Base-by-base conservation (phyloP, 2,329 filamentous ascomycete species). In the Cercospora janseana region DNA sequence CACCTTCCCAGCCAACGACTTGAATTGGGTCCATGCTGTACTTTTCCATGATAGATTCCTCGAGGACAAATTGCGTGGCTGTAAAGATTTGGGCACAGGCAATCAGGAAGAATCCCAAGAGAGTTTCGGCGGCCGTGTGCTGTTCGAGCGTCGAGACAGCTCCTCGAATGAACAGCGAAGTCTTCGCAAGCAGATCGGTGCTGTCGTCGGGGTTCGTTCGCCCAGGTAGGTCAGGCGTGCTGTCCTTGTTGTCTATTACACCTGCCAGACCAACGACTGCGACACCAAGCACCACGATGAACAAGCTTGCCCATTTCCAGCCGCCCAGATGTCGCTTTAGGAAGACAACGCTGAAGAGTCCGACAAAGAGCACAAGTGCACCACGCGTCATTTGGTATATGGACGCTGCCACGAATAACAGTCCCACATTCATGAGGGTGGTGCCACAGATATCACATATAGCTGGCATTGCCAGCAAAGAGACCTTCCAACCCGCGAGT, bases 381-480 rank as follows among this genome's bases (percentile, higher is more conserved):
- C 93, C 93, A 52, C 93, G 79, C 1, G 92, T 97, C 93, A 98
- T 98, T 73, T 98, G 93, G 72, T 96, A 98, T 65, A 98, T 96
- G 54, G 88, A 94, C 1, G 93, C 89, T 9, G 88, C 93, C 18
- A 97, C 91, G 67, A 97, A 91, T 41, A 97, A 78, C 59, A 98
- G 77, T 3, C 93, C 93, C 4, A 89, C 87, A 66, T 98, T 98
- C 91, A 98, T 97, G 48, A 97, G 79, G 3, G 93, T 98, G 4
- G 93, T 98, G 40, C 89, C 93, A 18, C 87, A 83, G 58, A 97
- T 95, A 68, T 98, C 93, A 72, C 91, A 96, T 65, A 90, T 86
- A 32, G 93, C 88, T 1, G 93, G 93, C 8, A 95, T 75, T 6
- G 90, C 85, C 46, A 98, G 79, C 23, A 97, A 71, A 3, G 86